Conservation (phyloP, 805 yeast genomes). For the Ogataea nonfermentans region DNA sequence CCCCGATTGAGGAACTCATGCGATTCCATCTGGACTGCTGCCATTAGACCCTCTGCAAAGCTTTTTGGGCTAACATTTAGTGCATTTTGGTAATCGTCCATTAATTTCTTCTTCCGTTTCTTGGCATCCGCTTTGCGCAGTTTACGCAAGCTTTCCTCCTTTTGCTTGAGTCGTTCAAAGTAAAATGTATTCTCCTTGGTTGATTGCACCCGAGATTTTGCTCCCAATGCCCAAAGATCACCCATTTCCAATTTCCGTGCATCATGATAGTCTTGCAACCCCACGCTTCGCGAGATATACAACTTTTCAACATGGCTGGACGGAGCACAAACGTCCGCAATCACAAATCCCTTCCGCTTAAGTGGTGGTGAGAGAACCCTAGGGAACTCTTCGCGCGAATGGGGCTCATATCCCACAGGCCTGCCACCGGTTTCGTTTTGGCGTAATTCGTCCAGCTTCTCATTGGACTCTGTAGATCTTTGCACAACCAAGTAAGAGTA, state of each 20-base stretch:
- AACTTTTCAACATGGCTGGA: conserved; percentile 82
- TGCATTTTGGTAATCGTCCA: conserved; percentile 26
- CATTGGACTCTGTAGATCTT: conserved; percentile 47
- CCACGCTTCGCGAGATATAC: conserved; percentile 78
- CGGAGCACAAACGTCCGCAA: conserved; percentile 74
- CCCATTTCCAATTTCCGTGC: conserved; percentile 84
- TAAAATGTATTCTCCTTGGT: conserved; percentile 34
- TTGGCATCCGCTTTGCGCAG: conserved; percentile 27
- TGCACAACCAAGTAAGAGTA: conserved; percentile 73
- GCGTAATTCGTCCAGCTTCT: conserved; percentile 18
- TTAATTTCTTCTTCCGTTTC: conserved; percentile 24
- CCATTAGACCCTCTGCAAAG: conserved; percentile 21
- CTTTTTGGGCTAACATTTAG: conserved; percentile 24
- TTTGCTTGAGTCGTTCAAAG: conserved; percentile 34
- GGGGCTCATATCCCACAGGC: conserved; percentile 29
- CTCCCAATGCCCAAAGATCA: conserved; percentile 80
- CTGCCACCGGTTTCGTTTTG: conserved; percentile 16
- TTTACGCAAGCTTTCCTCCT: conserved; percentile 30
- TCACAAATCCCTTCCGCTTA: conserved; percentile 80
- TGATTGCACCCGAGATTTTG: conserved; percentile 48
- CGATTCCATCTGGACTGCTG: conserved; percentile 30
- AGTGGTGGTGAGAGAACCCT: conserved; percentile 69
- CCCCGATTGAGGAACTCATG: conserved; percentile 28
- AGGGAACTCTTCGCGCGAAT: conserved; percentile 53
- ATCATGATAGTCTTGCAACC: conserved; percentile 78